These are phyloP conservation scores for Pezicula rhizophila DNA, from an alignment of 2,329 filamentous ascomycete genomes.

Conservation along the genomic window DNA sequence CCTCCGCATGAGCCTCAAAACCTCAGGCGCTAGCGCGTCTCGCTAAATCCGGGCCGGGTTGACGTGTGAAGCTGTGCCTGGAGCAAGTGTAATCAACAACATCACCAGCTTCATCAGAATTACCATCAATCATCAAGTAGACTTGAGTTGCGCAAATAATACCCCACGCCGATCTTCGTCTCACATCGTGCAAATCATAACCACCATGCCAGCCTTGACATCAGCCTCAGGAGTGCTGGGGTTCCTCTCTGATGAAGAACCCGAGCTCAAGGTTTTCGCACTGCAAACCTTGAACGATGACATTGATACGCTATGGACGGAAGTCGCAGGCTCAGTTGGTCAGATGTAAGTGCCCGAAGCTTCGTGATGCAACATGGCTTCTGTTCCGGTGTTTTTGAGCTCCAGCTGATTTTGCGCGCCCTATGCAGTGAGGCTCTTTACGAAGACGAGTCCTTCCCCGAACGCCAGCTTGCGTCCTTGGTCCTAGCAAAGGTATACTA, in stretches of 20 bases:
- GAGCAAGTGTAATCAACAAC: too few relatives aligned
- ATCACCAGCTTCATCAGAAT: too few relatives aligned
- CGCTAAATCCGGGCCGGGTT: too few relatives aligned
- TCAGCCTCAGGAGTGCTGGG: constrained; percentile 92
- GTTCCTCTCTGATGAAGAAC: constrained; percentile 91
- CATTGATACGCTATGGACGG: constrained; percentile 95
- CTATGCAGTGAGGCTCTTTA: constrained; percentile 80
- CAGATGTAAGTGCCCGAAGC: constrained; percentile 68
- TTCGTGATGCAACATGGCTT: neutral
- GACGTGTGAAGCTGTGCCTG: too few relatives aligned
- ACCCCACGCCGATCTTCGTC: too few relatives aligned
- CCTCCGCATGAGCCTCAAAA: too few relatives aligned
- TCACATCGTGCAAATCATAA: neutral
- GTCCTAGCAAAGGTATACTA: constrained; percentile 98
- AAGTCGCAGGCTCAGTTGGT: constrained; percentile 85
- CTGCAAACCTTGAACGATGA: constrained; percentile 93
- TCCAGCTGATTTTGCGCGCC: constrained; percentile 13
- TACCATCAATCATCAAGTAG: too few relatives aligned
- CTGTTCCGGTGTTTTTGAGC: constrained; percentile 2
- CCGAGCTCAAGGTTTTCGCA: constrained; percentile 90
- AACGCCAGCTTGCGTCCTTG: constrained; percentile 88
- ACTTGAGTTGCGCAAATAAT: too few relatives aligned
- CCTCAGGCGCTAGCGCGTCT: too few relatives aligned
- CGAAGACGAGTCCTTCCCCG: constrained; percentile 90
- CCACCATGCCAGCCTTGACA: constrained; percentile 79